Conservation (phyloP, 345 rosid species). For the Eucalyptus marginata region DNA sequence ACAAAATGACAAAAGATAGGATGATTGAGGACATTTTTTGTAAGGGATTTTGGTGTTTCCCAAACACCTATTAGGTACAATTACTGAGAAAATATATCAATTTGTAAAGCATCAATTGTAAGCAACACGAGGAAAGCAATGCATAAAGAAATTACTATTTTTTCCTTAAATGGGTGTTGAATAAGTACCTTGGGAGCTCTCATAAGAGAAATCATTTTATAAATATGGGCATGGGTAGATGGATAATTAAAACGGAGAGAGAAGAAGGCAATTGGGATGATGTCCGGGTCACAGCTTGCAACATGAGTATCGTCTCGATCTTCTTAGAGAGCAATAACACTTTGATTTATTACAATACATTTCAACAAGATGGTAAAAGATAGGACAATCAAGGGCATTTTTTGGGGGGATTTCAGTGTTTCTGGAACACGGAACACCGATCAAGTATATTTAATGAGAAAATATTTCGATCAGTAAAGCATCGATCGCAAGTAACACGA, state of each 20-base stretch:
- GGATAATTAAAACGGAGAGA: neutral
- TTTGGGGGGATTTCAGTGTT: neutral
- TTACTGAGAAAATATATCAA: neutral
- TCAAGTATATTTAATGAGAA: neutral
- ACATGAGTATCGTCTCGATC: too few relatives aligned
- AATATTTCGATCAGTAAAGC: neutral
- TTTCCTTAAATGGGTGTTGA: neutral
- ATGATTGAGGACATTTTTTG: neutral
- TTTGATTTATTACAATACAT: neutral
- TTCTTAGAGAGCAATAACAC: neutral
- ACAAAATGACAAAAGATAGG: neutral
- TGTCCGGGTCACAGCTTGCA: neutral
- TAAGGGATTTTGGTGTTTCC: neutral
- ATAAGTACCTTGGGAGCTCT: neutral
- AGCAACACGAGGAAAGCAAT: neutral
- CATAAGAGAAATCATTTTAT: neutral
- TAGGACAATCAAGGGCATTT: neutral
- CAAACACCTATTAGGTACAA: accelerated
- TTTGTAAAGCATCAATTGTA: accelerated
- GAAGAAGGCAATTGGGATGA: neutral
- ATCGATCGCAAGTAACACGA: neutral
- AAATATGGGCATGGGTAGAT: neutral
- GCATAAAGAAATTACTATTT: neutral
- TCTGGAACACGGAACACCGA: neutral
- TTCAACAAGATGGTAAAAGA: neutral